phyloP scores from a whole-genome alignment of 805 yeast genomes.

The Kodamaea sagamina region DNA sequence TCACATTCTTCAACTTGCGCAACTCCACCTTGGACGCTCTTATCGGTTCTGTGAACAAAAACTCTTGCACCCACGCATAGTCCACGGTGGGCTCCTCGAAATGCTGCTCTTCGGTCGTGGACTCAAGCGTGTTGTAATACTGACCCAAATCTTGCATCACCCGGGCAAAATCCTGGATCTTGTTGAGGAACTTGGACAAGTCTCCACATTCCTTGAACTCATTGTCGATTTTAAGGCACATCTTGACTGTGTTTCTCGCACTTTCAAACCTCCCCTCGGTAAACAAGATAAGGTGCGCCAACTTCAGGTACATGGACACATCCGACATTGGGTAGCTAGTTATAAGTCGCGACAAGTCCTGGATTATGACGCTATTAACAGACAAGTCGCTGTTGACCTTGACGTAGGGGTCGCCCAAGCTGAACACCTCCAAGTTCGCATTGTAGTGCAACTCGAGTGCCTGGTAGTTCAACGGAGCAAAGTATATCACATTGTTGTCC shows the following conservation, averaged over 20 bases:
- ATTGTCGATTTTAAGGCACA: slow-evolving; percentile 76
- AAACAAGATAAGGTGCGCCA: slow-evolving; percentile 41
- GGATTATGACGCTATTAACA: slow-evolving; percentile 21
- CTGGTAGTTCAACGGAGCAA: slow-evolving; percentile 47
- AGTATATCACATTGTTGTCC: slow-evolving; percentile 23
- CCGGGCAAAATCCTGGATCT: slow-evolving; percentile 42
- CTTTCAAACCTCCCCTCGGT: slow-evolving; percentile 54
- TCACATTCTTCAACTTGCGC: slow-evolving; percentile 30
- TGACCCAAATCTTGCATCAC: slow-evolving; percentile 40
- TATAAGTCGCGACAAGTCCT: slow-evolving; percentile 29
- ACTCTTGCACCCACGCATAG: slow-evolving; percentile 23
- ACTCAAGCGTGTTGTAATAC: slow-evolving; percentile 28
- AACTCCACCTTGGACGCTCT: slow-evolving; percentile 31
- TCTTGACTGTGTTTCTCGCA: slow-evolving; percentile 54
- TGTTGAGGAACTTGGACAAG: slow-evolving; percentile 54
- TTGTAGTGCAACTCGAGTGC: slow-evolving; percentile 35
- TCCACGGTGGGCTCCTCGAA: slow-evolving; percentile 23
- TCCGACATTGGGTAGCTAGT: slow-evolving; percentile 29
- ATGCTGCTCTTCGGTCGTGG: slow-evolving; percentile 15
- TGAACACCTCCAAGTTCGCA: slow-evolving; percentile 19
- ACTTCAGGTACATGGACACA: slow-evolving; percentile 25
- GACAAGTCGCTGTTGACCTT: slow-evolving; percentile 9
- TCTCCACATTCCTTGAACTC: slow-evolving; percentile 63
- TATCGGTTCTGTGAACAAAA: slow-evolving; percentile 29
- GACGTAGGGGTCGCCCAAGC: slow-evolving; percentile 12